A percentile compares a stretch with the other conserved stretches of the same genome.
Conservation (phyloP, 371 early-diverging fungal genomes). For the Enterocytospora artemiae region DNA sequence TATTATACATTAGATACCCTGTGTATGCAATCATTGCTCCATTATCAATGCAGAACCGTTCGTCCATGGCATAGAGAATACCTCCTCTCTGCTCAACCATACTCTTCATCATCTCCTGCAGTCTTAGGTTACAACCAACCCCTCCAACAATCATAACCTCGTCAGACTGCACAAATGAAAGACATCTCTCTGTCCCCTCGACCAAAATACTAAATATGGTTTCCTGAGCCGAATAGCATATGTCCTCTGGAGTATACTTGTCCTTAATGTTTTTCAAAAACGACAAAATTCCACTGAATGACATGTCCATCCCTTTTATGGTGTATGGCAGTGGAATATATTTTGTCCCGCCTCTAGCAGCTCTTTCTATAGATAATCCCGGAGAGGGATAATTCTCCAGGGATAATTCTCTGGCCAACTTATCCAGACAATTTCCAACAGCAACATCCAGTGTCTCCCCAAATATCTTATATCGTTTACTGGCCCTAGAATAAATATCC, state of each 20-base stretch:
- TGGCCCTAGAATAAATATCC: too few relatives aligned
- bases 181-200: conserved; percentile 97
- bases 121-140: conserved; percentile 76
- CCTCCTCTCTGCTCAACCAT: conserved; percentile 85
- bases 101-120: conserved; percentile 91
- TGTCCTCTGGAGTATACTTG: conserved; percentile 65
- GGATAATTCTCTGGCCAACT: conserved; percentile 81
- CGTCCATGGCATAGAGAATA: conserved; percentile 83
- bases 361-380: conserved; percentile 91
- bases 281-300: conserved; percentile 86
- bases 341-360: conserved; percentile 73
- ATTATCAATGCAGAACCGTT: conserved; percentile 93
- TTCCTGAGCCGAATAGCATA: conserved; percentile 93
- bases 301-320: conserved; percentile 99
- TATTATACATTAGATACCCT: conserved; percentile 60
- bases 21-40: conserved; percentile 99
- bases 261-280: conserved; percentile 64
- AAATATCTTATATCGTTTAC: conserved; percentile 75
- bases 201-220: conserved; percentile 93
- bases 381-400: conserved; percentile 91
- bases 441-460: conserved; percentile 98
- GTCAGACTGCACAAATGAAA: conserved; percentile 81
- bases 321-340: conserved; percentile 82
- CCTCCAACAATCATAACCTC: conserved; percentile 96
- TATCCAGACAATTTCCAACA: conserved; percentile 92